A percentile compares a stretch with the other conserved stretches of the same genome.
Evolutionary conservation across 1,284 basidiomycete genomes (phyloP).

Genomic region (Heterobasidion occidentale): DNA sequence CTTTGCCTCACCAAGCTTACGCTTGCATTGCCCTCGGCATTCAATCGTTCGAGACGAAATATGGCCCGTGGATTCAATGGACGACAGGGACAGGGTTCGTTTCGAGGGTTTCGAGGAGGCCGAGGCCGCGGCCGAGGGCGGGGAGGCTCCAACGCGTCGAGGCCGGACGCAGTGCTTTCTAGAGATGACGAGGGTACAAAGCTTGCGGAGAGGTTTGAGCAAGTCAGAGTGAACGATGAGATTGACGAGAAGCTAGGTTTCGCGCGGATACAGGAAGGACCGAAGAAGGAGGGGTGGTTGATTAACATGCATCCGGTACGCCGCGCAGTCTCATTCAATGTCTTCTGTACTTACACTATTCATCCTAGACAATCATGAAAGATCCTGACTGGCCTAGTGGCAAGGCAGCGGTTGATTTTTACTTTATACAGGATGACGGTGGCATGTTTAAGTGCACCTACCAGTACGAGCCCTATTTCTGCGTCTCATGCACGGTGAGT

Average conservation of each 20-base stretch:
- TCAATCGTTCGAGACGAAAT: background rate
- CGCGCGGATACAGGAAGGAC: constrained; percentile 67
- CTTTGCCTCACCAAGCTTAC: too few relatives aligned
- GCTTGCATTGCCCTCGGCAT: too few relatives aligned
- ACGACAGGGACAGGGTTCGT: constrained; percentile 7
- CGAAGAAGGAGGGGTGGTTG: constrained; percentile 81
- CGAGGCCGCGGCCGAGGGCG: constrained; percentile 8
- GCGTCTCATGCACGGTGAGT: constrained; percentile 81
- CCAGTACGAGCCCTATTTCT: constrained; percentile 93
- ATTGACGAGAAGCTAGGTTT: constrained; percentile 95
- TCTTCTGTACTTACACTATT: background rate
- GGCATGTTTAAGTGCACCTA: constrained; percentile 94
- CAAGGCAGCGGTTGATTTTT: constrained; percentile 90
- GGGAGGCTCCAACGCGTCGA: constrained; percentile 7
- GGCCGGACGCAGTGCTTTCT: constrained; percentile 3
- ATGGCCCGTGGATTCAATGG: constrained; percentile 11
- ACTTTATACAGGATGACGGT: constrained; percentile 97
- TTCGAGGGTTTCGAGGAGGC: constrained; percentile 7
- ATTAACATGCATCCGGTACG: constrained; percentile 96
- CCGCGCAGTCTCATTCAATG: constrained; percentile 20
- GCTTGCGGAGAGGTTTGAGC: constrained; percentile 78
- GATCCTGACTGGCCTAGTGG: constrained; percentile 78
- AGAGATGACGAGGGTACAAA: constrained; percentile 85
- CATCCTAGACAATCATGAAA: constrained; percentile 69
- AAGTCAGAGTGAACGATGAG: constrained; percentile 69